These are phyloP conservation scores for Dryadomyces quercivorus DNA, from an alignment of 2,329 filamentous ascomycete species.

Conservation along the genomic window DNA sequence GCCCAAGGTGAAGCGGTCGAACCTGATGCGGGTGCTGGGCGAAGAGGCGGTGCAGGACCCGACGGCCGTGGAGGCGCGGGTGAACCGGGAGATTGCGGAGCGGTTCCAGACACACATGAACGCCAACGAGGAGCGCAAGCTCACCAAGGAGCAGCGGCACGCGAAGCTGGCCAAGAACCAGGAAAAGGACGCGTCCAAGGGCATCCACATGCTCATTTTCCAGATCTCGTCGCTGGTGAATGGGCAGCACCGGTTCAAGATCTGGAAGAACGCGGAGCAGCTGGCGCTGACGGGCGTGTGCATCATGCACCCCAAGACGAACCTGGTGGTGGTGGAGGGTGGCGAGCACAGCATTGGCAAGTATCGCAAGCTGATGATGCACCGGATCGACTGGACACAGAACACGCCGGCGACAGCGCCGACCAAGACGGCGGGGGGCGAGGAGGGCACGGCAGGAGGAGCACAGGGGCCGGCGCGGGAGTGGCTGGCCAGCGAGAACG, in stretches of 20 bases:
- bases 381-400: constrained; percentile 91
- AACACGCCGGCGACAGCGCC: constrained; percentile 50
- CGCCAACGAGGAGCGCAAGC: constrained; percentile 71
- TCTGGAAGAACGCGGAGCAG: constrained; percentile 86
- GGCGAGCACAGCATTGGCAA: constrained; percentile 70
- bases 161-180: constrained; percentile 78
- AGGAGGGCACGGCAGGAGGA: neutral
- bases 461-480: constrained; percentile 42
- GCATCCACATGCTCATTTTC: constrained; percentile 78
- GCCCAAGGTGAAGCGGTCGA: constrained; percentile 93
- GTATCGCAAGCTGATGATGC: constrained; percentile 87
- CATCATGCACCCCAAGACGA: constrained; percentile 81
- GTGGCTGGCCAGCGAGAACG: constrained; percentile 73
- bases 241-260: constrained; percentile 86
- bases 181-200: constrained; percentile 76
- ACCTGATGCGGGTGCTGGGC: constrained; percentile 93
- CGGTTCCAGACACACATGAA: constrained; percentile 67
- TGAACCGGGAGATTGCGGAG: constrained; percentile 85
- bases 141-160: constrained; percentile 76
- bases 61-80: constrained; percentile 88
- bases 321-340: constrained; percentile 83
- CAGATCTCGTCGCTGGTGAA: constrained; percentile 82
- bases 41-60: constrained; percentile 89
- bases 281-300: constrained; percentile 78
- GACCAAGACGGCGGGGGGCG: neutral